Base-by-base conservation (phyloP, 179 eudicot species). In the Camellia oleifera region DNA sequence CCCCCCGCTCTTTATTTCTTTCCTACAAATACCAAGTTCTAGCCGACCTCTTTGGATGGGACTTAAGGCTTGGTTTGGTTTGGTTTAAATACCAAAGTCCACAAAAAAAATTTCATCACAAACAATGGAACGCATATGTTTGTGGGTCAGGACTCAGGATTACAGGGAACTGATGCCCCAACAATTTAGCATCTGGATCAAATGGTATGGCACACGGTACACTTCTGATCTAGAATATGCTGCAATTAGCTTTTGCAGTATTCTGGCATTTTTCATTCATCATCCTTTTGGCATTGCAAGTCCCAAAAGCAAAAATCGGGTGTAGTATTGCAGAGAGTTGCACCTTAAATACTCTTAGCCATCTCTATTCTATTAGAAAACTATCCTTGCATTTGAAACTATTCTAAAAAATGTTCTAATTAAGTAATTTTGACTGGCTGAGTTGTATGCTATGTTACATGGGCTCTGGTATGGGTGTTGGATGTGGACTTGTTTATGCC, bases 141-240 rank as follows among this genome's bases (percentile, higher is more conserved):
- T 54, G 58, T 7, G 58, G 56, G 7, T 52, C 56, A 52, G 56
- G 40, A 32, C 40, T 48, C 52, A 48, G 52, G 20, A 46, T 3
- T 68, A 46, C 52, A 44, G 44, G 72, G 44, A 13, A 68, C 18
- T 68, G 52, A 14, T 68, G 15, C 52, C 72, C 72, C 45, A 12
- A 20, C 7, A 68, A 15, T 68, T 68, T 66, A 15, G 11, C 46
- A 66, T 66, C 61, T 72, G 42, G 58, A 50, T 48, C 54, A 40
- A 66, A 75, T 75, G n/a, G 52, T 75, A 17, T 44, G n/a, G 20
- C n/a, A 61, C 44, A 14, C 4, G 15, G 77, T 74, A 48, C 17
- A 18, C 15, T 11, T 76, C 15, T 45, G 69, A 62, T 45, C 10
- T 45, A 61, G 69, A 63, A 44, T 32, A 32, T 6, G 69, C 32